Evolutionary conservation across 2,329 filamentous ascomycete species (phyloP), one percentile per base, ranked within the genome.

Genomic region (Microdochium bolleyi): DNA sequence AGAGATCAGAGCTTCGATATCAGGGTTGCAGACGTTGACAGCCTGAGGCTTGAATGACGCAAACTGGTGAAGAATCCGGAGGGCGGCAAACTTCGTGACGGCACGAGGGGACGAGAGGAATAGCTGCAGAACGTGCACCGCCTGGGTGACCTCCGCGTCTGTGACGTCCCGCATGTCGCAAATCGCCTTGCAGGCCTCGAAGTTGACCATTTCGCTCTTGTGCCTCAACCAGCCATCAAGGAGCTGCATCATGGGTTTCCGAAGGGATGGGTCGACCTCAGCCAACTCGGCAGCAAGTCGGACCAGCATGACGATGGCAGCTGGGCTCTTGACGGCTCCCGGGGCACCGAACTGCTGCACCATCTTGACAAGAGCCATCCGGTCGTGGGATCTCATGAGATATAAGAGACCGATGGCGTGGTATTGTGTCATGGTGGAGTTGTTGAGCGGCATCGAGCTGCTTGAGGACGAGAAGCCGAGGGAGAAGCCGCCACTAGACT

Each of bases 131-230:
- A 95, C 90, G 66, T 97, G 92, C 49, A 99, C 90, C 25, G 92
- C 92, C 70, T 96, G 91, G 44, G 87, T 82, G 44, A 95, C 89
- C 70, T 99, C 92, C 52, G 84, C 85, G 66, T 99, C 94, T 53
- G 89, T 92, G 49, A 97, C 87, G 69, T 97, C 91, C 58, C 87
- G 84, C 80, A 97, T 87, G 62, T 95, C 89, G 74, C 92, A 95
- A 64, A 99, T 96, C 51, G 92, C 92, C 79, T 97, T 97, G 58
- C 94, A 94, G 52, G 94, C 94, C 74, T 99, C 94, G 61, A 99
- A 96, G 76, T 96, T 97, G 73, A 99, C 92, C 90, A 96, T 95
- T 70, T 97, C 94, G 71, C 91, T 95, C 85, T 99, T 97, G 73
- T 97, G 92, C 69, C 92, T 84, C 70, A 99, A 75, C 92, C 92